Evolutionary conservation across 768 basidiomycete genomes (phyloP).

Genomic region (Trametes cubensis): DNA sequence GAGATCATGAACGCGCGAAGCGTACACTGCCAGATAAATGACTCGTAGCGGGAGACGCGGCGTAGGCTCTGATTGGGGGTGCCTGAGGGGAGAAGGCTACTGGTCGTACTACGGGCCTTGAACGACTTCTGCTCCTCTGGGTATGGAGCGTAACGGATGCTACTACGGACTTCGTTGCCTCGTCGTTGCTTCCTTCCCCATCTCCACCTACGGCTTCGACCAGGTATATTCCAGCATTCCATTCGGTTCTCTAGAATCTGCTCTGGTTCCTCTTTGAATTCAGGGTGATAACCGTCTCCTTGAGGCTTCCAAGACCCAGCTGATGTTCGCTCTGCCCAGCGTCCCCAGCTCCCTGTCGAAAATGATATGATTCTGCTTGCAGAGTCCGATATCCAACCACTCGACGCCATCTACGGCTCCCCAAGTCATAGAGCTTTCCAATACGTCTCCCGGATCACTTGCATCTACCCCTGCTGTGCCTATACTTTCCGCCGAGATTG

Average conservation of each 20-base stretch:
- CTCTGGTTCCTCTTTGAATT: conserved; percentile 1
- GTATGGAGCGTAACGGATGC: too few relatives aligned
- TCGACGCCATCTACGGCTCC: background rate
- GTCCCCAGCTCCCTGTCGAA: background rate
- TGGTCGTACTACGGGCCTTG: too few relatives aligned
- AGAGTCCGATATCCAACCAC: background rate
- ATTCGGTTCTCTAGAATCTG: background rate
- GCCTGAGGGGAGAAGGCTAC: too few relatives aligned
- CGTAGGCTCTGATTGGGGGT: too few relatives aligned
- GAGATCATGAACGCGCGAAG: too few relatives aligned
- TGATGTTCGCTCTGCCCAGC: background rate
- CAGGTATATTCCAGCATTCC: background rate
- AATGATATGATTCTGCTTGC: background rate
- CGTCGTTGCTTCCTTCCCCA: too few relatives aligned
- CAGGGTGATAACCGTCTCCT: background rate
- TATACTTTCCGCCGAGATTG: background rate
- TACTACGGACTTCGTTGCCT: too few relatives aligned
- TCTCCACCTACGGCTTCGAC: background rate
- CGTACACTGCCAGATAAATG: too few relatives aligned
- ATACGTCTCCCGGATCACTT: background rate
- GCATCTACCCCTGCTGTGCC: background rate
- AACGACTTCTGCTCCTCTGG: too few relatives aligned
- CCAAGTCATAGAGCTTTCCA: background rate
- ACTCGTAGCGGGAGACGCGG: too few relatives aligned
- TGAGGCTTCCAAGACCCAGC: background rate